Conservation (phyloP, 192 early-diverging fungal species). For the Globomyces pollinis-pini region DNA sequence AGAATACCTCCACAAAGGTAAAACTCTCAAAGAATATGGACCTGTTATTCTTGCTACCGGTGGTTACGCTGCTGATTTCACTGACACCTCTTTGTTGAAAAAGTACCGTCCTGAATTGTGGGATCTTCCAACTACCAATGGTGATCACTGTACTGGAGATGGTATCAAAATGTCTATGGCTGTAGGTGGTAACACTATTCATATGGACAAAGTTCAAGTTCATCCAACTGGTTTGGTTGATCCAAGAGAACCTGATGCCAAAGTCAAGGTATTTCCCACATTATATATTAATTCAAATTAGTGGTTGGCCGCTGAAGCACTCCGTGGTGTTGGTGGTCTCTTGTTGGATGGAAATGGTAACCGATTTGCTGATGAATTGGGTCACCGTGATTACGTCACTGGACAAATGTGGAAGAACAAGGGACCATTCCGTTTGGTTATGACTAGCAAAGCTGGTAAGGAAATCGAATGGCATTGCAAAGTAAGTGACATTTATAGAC, state of each 20-base stretch:
- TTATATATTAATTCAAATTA: no score
- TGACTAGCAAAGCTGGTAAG: conserved; percentile 76
- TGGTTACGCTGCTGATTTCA: conserved; percentile 91
- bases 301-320: conserved; percentile 90
- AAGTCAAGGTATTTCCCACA: conserved; percentile 95
- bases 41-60: conserved; percentile 89
- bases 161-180: conserved; percentile 81
- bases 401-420: conserved; percentile 81
- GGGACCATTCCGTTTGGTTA: conserved; percentile 73
- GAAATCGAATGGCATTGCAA: conserved; percentile 92
- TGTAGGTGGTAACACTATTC: conserved; percentile 76
- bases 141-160: conserved; percentile 90
- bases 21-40: conserved; percentile 54
- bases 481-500: no score
- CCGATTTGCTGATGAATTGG: conserved; percentile 89
- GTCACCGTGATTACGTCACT: conserved; percentile 89
- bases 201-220: conserved; percentile 95
- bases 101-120: conserved; percentile 61
- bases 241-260: conserved; percentile 76
- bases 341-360: conserved; percentile 71
- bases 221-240: conserved; percentile 96
- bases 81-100: conserved; percentile 64
- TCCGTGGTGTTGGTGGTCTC: conserved; percentile 84
- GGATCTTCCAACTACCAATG: conserved; percentile 82
- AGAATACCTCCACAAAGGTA: conserved; percentile 59